Evolutionary conservation across 2,329 filamentous ascomycete genomes (phyloP), one percentile per base, ranked within the genome.

Genomic region (Aspergillus uvarum): DNA sequence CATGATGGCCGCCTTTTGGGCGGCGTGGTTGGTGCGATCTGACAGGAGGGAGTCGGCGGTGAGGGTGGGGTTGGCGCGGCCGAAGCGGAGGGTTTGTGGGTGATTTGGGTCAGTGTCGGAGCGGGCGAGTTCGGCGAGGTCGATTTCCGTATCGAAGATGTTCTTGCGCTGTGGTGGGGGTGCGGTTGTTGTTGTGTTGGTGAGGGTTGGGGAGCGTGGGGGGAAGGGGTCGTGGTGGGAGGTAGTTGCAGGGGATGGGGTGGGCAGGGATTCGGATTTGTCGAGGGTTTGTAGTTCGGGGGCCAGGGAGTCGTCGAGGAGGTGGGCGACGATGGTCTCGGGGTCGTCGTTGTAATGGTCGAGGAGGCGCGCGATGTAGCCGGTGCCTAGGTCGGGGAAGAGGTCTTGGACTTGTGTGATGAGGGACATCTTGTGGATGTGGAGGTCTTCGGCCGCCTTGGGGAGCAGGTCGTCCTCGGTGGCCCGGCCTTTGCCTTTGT

Each of bases 371-470:
- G 90, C 83, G 16, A 98, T 81, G 71, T 96, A 98, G 0, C 84
- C 90, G 4, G 90, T 88, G 5, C 93, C 92, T 10, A 98, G 80
- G 63, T 96, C 87, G 0, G 94, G 92, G 70, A 98, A 97, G 0
- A 98, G 81, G 71, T 99, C 94, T 71, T 96, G 92, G n/a, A 99
- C 83, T 73, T 96, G 91, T 0, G 89, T 89, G 54, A 98, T 87
- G 52, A 94, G 85, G 67, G 89, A 93, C 85, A 96, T 89, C 47
- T 83, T 87, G 74, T 96, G 92, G 22, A 94, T 79, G 69, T 95
- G 91, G 35, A 93, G 79, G 48, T 82, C 80, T 8, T 75, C 77
- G 53, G 77, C 70, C 2, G 70, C 69, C 38, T 44, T 44, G 5
- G 67, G 58, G 19, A 60, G 65, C 11, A 35, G 32, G 14, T 35